Percentiles rank a stretch among this genome's conserved stretches.
Conservation (phyloP, 129 eudicot species). For the Tagetes patula region DNA sequence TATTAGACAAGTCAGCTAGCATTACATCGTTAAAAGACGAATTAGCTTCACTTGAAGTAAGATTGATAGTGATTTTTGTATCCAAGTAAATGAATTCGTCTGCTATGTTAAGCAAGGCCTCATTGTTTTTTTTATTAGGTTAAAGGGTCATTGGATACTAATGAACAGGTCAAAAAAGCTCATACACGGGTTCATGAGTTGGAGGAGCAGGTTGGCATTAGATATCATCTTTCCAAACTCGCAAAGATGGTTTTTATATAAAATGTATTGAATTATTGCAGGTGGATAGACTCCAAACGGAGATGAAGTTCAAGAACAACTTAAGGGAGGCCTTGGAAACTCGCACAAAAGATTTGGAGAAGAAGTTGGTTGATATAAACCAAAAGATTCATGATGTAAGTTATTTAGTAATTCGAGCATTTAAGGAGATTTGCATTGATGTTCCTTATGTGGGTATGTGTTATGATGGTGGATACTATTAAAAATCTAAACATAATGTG, state of each 20-base stretch:
- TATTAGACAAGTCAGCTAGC: slow-evolving; percentile 53
- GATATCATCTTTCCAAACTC: not conserved
- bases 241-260: not conserved
- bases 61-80: slow-evolving; percentile 1
- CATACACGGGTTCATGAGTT: slow-evolving; percentile 49
- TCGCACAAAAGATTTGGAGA: slow-evolving; percentile 49
- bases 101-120: slow-evolving; percentile 11
- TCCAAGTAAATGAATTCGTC: not conserved
- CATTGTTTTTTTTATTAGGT: slow-evolving; percentile 31
- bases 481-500: not conserved
- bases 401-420: slow-evolving; percentile 1
- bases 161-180: slow-evolving; percentile 54
- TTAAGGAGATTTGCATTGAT: not conserved
- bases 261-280: slow-evolving; percentile 19
- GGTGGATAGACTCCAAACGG: slow-evolving; percentile 61
- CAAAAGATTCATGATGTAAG: slow-evolving; percentile 54
- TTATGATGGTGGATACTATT: slow-evolving; percentile 5
- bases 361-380: slow-evolving; percentile 44
- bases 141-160: slow-evolving; percentile 50
- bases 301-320: slow-evolving; percentile 40
- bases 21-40: slow-evolving; percentile 47
- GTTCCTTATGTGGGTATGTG: not conserved
- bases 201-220: slow-evolving; percentile 57
- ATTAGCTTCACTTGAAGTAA: slow-evolving; percentile 51
- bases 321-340: slow-evolving; percentile 57